Percentiles rank a stretch among this genome's conserved stretches.
Conservation (phyloP, 163 green algal species). For the Volvox carteri region DNA sequence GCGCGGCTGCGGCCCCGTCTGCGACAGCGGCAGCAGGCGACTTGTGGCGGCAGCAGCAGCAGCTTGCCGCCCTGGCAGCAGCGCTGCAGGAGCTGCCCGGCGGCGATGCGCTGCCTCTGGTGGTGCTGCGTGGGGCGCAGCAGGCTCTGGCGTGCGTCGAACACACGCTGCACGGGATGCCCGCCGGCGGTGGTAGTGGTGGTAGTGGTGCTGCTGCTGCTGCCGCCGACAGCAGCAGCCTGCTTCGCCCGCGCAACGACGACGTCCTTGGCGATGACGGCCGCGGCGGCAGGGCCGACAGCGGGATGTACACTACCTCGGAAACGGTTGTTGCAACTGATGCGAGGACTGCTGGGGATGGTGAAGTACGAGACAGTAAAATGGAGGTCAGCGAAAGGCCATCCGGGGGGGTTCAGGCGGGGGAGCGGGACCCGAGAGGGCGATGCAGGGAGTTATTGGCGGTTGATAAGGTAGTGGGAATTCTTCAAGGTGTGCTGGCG, state of each 20-base stretch:
- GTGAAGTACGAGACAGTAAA: too few species aligned
- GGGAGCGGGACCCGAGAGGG: too few species aligned
- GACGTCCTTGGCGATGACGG: background rate
- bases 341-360: too few species aligned
- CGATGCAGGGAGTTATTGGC: background rate
- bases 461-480: background rate
- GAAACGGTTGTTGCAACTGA: too few species aligned
- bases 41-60: constrained; percentile 47
- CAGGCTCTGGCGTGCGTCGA: background rate
- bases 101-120: background rate
- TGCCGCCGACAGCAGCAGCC: background rate
- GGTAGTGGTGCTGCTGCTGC: too few species aligned
- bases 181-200: background rate
- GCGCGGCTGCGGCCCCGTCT: background rate
- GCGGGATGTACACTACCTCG: too few species aligned
- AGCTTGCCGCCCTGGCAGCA: constrained; percentile 29
- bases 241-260: too few species aligned
- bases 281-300: background rate
- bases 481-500: background rate
- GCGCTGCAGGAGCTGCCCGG: background rate
- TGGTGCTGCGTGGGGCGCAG: constrained; percentile 11
- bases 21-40: background rate
- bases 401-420: too few species aligned
- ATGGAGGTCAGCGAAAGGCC: too few species aligned
- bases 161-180: background rate